phyloP scores from a whole-genome alignment of 75 land plant genomes.

The Cunninghamia lanceolata region DNA sequence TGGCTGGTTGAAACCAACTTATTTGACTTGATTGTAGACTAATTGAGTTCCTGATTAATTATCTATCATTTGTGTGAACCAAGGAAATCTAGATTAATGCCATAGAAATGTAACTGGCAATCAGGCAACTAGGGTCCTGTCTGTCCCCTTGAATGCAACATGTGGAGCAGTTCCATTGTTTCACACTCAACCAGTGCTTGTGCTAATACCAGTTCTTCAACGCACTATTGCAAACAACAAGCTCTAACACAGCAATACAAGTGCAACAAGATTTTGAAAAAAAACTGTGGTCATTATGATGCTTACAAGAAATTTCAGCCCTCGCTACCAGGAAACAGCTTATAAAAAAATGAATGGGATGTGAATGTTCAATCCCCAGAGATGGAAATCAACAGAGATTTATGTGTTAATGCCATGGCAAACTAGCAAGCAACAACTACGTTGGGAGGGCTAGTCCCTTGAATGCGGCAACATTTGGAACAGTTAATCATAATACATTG shows the following conservation, averaged over 20 bases:
- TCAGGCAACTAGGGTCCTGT: neutral
- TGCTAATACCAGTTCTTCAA: neutral
- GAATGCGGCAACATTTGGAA: no score
- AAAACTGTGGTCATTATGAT: neutral
- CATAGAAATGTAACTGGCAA: neutral
- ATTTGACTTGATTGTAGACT: conserved; percentile 91
- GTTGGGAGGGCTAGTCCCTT: neutral
- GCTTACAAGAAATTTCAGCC: neutral
- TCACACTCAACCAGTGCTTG: neutral
- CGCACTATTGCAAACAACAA: neutral
- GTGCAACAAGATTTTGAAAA: neutral
- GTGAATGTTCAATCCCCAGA: neutral
- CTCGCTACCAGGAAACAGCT: neutral
- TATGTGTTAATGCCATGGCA: neutral
- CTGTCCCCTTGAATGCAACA: neutral
- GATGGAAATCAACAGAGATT: neutral
- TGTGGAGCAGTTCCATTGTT: neutral
- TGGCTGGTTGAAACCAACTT: conserved; percentile 82
- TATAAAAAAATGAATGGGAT: no score
- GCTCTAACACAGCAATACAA: no score
- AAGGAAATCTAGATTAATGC: neutral
- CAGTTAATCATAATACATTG: no score
- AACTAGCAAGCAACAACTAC: neutral
- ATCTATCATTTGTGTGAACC: no score
- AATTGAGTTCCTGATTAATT: conserved; percentile 92